Evolutionary conservation across 495 filamentous ascomycete species (phyloP).

Genomic region (Aspergillus ostianus): DNA sequence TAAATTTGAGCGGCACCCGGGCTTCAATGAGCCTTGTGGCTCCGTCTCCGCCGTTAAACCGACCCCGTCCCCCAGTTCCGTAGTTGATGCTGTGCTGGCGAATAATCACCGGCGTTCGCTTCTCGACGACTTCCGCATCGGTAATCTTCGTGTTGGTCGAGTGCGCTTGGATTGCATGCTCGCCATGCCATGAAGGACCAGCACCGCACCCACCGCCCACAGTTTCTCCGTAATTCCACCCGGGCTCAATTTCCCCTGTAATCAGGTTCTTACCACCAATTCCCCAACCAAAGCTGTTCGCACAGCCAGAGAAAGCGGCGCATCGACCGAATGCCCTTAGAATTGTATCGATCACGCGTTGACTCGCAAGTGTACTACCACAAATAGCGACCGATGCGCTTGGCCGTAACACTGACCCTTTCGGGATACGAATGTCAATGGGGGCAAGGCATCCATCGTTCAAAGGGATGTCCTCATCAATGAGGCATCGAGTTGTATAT

Average conservation of each 20-base stretch:
- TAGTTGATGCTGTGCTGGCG: conserved; percentile 53
- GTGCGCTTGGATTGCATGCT: conserved; percentile 86
- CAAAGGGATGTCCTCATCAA: conserved; percentile 88
- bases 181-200: conserved; percentile 82
- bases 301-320: conserved; percentile 87
- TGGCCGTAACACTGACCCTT: conserved; percentile 77
- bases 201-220: conserved; percentile 93
- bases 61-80: conserved; percentile 51
- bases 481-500: conserved; percentile 90
- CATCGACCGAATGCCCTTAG: conserved; percentile 87
- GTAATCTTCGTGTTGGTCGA: conserved; percentile 99
- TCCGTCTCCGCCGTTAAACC: conserved; percentile 41
- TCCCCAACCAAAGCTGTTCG: conserved; percentile 72
- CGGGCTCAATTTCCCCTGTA: conserved; percentile 77
- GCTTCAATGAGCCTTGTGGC: conserved; percentile 38
- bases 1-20: conserved; percentile 66
- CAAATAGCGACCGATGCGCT: conserved; percentile 88
- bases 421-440: conserved; percentile 81
- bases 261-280: conserved; percentile 52
- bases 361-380: conserved; percentile 93
- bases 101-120: conserved; percentile 87
- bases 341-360: conserved; percentile 92
- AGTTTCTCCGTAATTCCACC: conserved; percentile 97
- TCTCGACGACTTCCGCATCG: conserved; percentile 92
- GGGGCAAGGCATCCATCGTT: conserved; percentile 95